These are phyloP conservation scores for Oryza rufipogon DNA, from an alignment of 176 grass and related monocot species.

Conservation along the genomic window DNA sequence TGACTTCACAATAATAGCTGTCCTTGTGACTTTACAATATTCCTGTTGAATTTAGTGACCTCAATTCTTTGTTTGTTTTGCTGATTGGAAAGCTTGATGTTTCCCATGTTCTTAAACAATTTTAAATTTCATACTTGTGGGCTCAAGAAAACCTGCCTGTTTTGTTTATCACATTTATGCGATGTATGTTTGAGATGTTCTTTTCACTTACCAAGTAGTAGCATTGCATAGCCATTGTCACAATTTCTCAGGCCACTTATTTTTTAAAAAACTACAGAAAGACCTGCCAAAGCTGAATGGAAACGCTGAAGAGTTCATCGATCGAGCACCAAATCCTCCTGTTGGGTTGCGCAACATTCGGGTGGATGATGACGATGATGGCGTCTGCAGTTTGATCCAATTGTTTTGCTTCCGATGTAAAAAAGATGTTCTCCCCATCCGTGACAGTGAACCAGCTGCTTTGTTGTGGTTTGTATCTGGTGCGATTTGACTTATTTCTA, in stretches of 20 bases:
- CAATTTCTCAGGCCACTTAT: neutral
- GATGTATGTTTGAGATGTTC: neutral
- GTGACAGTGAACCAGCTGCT: slow-evolving; percentile 21
- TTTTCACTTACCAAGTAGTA: neutral
- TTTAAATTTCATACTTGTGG: neutral
- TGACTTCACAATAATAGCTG: neutral
- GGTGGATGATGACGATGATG: slow-evolving; percentile 21
- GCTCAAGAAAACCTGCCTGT: neutral
- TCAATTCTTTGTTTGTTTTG: neutral
- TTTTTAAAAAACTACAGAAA: slow-evolving; percentile 49
- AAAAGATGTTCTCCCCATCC: slow-evolving; percentile 50
- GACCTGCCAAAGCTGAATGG: slow-evolving; percentile 77
- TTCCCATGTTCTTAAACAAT: neutral
- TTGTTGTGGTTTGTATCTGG: slow-evolving; percentile 48
- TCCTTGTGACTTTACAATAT: neutral
- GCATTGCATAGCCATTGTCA: neutral
- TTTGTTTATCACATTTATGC: neutral
- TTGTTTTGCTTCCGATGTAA: slow-evolving; percentile 75
- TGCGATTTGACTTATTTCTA: slow-evolving; percentile 49
- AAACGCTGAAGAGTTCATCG: slow-evolving; percentile 53
- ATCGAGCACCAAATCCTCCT: neutral
- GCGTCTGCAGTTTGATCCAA: slow-evolving; percentile 39
- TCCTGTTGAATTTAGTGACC: neutral
- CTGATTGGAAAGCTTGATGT: neutral
- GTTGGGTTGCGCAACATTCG: slow-evolving; percentile 21